Conservation (phyloP, 306 rosid genomes). For the Prunus dulcis region DNA sequence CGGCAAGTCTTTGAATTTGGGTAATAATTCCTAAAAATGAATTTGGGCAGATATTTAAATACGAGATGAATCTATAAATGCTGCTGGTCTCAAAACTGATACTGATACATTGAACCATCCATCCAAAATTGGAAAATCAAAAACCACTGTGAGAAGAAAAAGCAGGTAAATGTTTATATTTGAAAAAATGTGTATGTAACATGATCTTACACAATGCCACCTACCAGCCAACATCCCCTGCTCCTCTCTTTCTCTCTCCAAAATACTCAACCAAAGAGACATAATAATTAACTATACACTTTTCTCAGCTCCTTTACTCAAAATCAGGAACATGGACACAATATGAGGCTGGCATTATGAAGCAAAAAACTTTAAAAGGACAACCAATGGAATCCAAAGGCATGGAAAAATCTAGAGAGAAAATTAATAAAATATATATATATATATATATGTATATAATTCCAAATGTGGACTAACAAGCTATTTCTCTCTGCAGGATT, state of each 20-base stretch:
- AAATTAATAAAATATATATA: slow-evolving; percentile 15
- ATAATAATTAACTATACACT: slow-evolving; percentile 12
- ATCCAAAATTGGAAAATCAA: not conserved
- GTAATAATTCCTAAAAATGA: too few species aligned
- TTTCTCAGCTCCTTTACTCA: slow-evolving; percentile 2
- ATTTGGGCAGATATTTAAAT: too few species aligned
- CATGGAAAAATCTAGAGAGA: slow-evolving; percentile 27
- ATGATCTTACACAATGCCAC: slow-evolving; percentile 11
- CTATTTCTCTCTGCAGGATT: slow-evolving; percentile 43
- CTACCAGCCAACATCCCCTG: slow-evolving; percentile 4
- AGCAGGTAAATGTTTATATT: not conserved
- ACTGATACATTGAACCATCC: not conserved
- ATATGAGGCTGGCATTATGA: slow-evolving; percentile 12
- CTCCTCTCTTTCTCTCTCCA: not conserved
- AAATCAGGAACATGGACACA: slow-evolving; percentile 10
- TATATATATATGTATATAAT: slow-evolving; percentile 26
- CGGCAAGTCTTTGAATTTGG: too few species aligned
- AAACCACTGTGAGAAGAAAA: not conserved
- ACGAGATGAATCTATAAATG: too few species aligned
- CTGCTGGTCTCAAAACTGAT: not conserved
- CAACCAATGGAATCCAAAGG: slow-evolving; percentile 37
- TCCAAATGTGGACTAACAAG: slow-evolving; percentile 43
- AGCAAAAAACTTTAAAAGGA: not conserved
- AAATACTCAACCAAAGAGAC: slow-evolving; percentile 4
- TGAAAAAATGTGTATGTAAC: not conserved